phyloP scores from a whole-genome alignment of 305 asterid species.

The Coffea humblotiana region DNA sequence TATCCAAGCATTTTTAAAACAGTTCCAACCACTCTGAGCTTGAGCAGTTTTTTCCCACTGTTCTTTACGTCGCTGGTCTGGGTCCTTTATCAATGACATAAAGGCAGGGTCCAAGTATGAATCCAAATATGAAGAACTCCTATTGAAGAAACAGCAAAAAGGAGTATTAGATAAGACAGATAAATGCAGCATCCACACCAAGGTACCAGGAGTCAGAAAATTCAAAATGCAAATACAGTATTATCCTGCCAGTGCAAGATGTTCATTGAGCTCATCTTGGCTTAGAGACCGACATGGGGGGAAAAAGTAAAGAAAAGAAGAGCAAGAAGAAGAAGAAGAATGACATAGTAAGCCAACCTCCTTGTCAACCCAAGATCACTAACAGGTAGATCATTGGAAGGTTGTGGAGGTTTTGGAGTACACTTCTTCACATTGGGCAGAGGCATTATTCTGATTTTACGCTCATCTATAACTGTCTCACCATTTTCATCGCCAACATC shows the following conservation, averaged over 20 bases:
- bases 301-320: too few species aligned
- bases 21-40: slow-evolving; percentile 71
- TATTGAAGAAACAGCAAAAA: slow-evolving; percentile 28
- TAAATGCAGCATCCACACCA: background rate
- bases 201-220: background rate
- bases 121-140: slow-evolving; percentile 80
- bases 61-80: slow-evolving; percentile 86
- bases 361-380: slow-evolving; percentile 61
- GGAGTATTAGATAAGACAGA: slow-evolving; percentile 4
- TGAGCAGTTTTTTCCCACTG: slow-evolving; percentile 93
- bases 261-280: background rate
- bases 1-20: slow-evolving; percentile 78
- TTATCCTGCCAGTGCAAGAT: background rate
- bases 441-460: slow-evolving; percentile 84
- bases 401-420: slow-evolving; percentile 40
- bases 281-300: background rate
- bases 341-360: slow-evolving; percentile 44
- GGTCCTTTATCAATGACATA: slow-evolving; percentile 96
- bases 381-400: slow-evolving; percentile 54
- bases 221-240: background rate
- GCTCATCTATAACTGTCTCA: slow-evolving; percentile 76
- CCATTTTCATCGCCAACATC: slow-evolving; percentile 99
- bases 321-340: background rate
- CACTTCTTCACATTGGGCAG: slow-evolving; percentile 68
- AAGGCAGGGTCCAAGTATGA: slow-evolving; percentile 93